phyloP scores from a whole-genome alignment of 2,329 filamentous ascomycete species.

The Hansfordia pulvinata region DNA sequence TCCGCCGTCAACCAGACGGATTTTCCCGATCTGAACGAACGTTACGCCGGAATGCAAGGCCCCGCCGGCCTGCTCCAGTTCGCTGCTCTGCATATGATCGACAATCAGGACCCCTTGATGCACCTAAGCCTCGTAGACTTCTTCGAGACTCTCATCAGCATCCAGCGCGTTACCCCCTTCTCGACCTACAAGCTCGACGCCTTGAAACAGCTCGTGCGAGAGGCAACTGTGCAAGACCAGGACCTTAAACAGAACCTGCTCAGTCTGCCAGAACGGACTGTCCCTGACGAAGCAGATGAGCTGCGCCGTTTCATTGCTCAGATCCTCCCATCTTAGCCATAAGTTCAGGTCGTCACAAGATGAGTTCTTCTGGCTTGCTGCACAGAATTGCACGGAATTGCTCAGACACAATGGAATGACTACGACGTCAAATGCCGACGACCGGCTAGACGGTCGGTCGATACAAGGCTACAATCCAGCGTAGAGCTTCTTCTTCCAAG shows the following conservation, averaged over 20 bases:
- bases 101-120: conserved; percentile 33
- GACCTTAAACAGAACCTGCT: conserved; percentile 23
- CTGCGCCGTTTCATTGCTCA: conserved; percentile 31
- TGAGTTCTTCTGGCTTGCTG: no score
- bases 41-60: conserved; percentile 8
- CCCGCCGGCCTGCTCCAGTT: conserved; percentile 33
- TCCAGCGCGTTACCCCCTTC: conserved; percentile 27
- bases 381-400: no score
- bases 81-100: conserved; percentile 36
- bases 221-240: conserved; percentile 24
- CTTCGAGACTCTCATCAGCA: conserved; percentile 33
- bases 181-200: conserved; percentile 21
- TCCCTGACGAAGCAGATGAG: conserved; percentile 35
- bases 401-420: no score
- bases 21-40: conserved; percentile 19
- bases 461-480: no score
- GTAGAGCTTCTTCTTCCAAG: no score
- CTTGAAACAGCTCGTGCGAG: conserved; percentile 24
- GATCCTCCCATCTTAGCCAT: no score
- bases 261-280: conserved; percentile 30
- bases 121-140: conserved; percentile 37
- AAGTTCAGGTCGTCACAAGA: no score
- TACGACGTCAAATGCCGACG: no score
- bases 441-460: no score
- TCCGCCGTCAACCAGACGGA: conserved; percentile 21